These are phyloP conservation scores for Perilla frutescens DNA, from an alignment of 257 asterid genomes.

Conservation along the genomic window DNA sequence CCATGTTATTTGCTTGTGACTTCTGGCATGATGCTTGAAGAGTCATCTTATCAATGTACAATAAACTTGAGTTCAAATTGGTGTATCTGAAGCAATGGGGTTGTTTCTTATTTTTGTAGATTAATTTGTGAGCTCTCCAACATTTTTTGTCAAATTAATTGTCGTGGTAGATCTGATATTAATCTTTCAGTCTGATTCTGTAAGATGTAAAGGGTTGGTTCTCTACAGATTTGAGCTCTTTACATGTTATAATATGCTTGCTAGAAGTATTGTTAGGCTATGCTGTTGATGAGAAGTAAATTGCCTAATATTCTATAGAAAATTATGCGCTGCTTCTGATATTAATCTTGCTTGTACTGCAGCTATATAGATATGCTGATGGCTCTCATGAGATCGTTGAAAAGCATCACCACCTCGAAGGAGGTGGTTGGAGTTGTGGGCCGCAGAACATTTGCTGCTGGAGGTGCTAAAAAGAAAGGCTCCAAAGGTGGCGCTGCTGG, in stretches of 20 bases:
- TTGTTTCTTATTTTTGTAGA: not conserved
- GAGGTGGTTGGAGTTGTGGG: conserved; percentile 51
- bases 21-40: not conserved
- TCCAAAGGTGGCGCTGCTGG: conserved; percentile 77
- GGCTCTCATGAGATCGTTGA: conserved; percentile 46
- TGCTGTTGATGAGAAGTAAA: conserved; percentile 7
- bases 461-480: conserved; percentile 86
- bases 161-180: not conserved
- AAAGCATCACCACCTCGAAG: conserved; percentile 47
- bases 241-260: not conserved
- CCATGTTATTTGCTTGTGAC: not conserved
- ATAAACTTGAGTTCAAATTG: not conserved
- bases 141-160: not conserved
- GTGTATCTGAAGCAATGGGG: conserved; percentile 11
- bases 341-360: conserved; percentile 33
- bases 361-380: conserved; percentile 54
- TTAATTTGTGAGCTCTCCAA: not conserved
- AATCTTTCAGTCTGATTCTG: not conserved
- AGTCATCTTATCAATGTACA: not conserved
- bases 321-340: conserved; percentile 2
- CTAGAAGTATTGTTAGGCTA: not conserved
- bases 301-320: not conserved
- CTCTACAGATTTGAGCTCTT: not conserved
- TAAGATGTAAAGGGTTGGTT: not conserved
- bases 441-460: conserved; percentile 78